Conservation (phyloP, 2,329 filamentous ascomycete species). For the Aspergillus proliferans region DNA sequence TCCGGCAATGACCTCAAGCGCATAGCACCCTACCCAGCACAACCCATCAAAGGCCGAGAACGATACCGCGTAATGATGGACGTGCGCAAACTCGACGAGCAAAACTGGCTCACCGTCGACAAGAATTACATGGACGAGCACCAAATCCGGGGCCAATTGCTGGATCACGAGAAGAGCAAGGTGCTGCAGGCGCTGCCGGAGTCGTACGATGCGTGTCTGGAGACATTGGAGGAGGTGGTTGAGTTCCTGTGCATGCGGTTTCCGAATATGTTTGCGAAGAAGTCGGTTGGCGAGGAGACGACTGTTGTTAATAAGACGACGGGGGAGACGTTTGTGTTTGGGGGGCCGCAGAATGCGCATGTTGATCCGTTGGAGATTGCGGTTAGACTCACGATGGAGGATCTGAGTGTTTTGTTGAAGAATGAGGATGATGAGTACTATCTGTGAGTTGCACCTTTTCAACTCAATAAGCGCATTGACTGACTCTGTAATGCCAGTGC, state of each 20-base stretch:
- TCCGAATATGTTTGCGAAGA: constrained; percentile 38
- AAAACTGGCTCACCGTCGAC: constrained; percentile 47
- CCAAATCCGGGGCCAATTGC: constrained; percentile 35
- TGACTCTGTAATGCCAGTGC: constrained; percentile 26
- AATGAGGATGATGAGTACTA: constrained; percentile 43
- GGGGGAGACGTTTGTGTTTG: constrained; percentile 38
- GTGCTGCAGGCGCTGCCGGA: constrained; percentile 43
- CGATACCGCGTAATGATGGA: constrained; percentile 44
- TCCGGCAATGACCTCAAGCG: constrained; percentile 21
- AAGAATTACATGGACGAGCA: constrained; percentile 42
- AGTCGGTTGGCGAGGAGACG: constrained; percentile 16
- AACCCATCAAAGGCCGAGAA: constrained; percentile 33
- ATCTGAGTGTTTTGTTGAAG: constrained; percentile 45
- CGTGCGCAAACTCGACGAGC: constrained; percentile 39
- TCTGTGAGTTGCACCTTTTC: constrained; percentile 30
- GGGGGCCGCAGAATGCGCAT: constrained; percentile 21
- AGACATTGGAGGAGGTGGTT: constrained; percentile 42
- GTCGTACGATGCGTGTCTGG: constrained; percentile 41
- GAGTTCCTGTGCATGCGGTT: constrained; percentile 41
- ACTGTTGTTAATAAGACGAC: constrained; percentile 41
- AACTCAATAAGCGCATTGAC: not conserved
- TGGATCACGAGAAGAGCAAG: constrained; percentile 32
- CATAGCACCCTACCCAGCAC: constrained; percentile 32
- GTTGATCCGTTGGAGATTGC: constrained; percentile 45
- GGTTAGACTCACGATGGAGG: constrained; percentile 47